Percentiles rank a stretch among this genome's conserved stretches.
Evolutionary conservation across 2,329 filamentous ascomycete species (phyloP).

Genomic region (Pseudogymnoascus sp.): DNA sequence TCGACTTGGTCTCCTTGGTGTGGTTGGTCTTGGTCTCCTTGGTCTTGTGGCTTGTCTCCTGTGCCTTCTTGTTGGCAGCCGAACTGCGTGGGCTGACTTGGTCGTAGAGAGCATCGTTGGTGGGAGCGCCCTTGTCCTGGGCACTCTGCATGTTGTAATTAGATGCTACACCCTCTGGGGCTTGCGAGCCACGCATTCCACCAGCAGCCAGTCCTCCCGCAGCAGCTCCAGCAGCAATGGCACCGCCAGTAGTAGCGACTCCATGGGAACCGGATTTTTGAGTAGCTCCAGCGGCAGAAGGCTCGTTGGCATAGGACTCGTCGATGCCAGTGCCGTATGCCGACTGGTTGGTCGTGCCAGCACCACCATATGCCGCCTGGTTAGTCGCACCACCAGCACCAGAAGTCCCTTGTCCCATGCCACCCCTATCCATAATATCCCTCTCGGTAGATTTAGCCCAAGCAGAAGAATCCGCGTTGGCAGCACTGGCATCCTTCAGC

Average conservation of each 20-base stretch:
- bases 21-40: neutral
- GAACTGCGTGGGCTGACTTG: conserved; percentile 1
- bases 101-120: neutral
- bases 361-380: neutral
- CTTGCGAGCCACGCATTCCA: neutral
- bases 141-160: neutral
- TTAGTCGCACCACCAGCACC: neutral
- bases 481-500: neutral
- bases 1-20: neutral
- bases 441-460: neutral
- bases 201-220: neutral
- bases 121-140: neutral
- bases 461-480: neutral
- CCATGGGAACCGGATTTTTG: neutral
- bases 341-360: neutral
- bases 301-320: neutral
- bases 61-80: neutral
- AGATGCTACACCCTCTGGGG: neutral
- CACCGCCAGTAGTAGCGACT: neutral
- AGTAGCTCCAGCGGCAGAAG: neutral
- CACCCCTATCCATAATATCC: neutral
- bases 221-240: neutral
- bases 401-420: neutral
- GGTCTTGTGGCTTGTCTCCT: neutral
- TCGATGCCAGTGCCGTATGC: neutral